phyloP scores from a whole-genome alignment of 23 red algal genomes.

The Gracilaria vermiculophylla region DNA sequence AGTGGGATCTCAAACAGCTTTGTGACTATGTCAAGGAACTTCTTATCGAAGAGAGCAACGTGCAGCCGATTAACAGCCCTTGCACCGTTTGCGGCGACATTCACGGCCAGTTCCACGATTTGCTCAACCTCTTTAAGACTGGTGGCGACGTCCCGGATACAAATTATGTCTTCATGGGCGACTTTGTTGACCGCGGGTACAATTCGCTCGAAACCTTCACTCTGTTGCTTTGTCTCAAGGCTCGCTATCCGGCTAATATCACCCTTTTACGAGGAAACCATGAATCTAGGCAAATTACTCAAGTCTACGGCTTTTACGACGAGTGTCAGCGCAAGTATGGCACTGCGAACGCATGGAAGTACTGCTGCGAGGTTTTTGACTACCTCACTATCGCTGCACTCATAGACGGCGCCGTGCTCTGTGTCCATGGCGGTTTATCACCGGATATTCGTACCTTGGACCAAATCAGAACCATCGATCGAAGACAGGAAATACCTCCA shows the following conservation, averaged over 20 bases:
- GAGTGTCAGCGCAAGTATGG: constrained; percentile 99
- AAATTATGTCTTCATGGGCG: constrained; percentile 99
- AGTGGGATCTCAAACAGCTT: constrained; percentile 96
- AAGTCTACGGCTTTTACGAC: constrained; percentile 99
- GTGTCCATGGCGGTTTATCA: constrained; percentile 97
- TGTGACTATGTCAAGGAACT: constrained; percentile 99
- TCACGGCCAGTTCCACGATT: constrained; percentile 98
- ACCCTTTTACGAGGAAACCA: constrained; percentile 98
- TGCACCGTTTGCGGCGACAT: constrained; percentile 97
- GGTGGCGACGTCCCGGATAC: constrained; percentile 95
- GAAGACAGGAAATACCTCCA: constrained; percentile 97
- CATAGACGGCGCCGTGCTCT: constrained; percentile 90
- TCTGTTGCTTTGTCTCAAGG: constrained; percentile 96
- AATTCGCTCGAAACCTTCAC: constrained; percentile 97
- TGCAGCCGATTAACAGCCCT: constrained; percentile 89
- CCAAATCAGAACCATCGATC: constrained; percentile 96
- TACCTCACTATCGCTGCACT: constrained; percentile 97
- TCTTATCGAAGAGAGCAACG: constrained; percentile 98
- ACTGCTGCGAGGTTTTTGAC: constrained; percentile 98
- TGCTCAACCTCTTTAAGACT: constrained; percentile 92
- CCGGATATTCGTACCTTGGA: constrained; percentile 98
- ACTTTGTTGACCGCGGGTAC: constrained; percentile 99
- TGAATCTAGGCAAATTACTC: constrained; percentile 98
- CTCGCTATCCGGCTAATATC: constrained; percentile 91
- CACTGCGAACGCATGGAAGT: constrained; percentile 99